Evolutionary conservation across 306 rosid genomes (phyloP), one percentile per base, ranked within the genome.

Genomic region (Canavalia gladiata): DNA sequence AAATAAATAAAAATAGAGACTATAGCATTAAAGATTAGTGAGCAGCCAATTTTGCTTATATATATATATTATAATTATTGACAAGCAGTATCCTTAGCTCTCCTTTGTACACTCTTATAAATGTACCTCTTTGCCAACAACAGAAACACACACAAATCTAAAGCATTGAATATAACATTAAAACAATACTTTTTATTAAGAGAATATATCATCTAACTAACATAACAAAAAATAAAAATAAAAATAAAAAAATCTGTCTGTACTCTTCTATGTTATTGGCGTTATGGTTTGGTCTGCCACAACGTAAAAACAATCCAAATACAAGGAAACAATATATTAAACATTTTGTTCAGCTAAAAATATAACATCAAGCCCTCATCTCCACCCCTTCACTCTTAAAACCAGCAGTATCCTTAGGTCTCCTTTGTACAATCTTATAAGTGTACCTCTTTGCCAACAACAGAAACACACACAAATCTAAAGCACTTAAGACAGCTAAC

Each of bases 401-500:
- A 56, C 29, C 52, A 41, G 79, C 79, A 39, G 2, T 68, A 66
- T 60, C 78, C 25, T 13, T 73, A 29, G 0, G 42, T 13, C 51
- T 75, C 25, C 60, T 63, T 47, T 80, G 78, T 9, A 86, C 79
- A 0, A 75, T 4, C 73, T 88, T 88, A 51, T 88, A 88, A 84
- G 83, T 86, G 43, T 84, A 86, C 79, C 81, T 78, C 4, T 57
- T 88, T 12, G 89, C 79, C 65, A 88, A 13, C 0, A 75, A 12
- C 11, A 84, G 35, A 70, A 62, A 86, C 0, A 4, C 35, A 81
- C 85, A 78, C 28, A 88, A 57, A 81, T 85, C 79, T 18, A 86
- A 69, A 75, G 73, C 79, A 74, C 47, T 64, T 8, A 86, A 50
- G 8, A 59, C 63, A 3, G 86, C 84, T 45, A 88, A 51, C 50